Evolutionary conservation across 1,284 basidiomycete species (phyloP).

Genomic region (Microbotryum silenes-acaulis): DNA sequence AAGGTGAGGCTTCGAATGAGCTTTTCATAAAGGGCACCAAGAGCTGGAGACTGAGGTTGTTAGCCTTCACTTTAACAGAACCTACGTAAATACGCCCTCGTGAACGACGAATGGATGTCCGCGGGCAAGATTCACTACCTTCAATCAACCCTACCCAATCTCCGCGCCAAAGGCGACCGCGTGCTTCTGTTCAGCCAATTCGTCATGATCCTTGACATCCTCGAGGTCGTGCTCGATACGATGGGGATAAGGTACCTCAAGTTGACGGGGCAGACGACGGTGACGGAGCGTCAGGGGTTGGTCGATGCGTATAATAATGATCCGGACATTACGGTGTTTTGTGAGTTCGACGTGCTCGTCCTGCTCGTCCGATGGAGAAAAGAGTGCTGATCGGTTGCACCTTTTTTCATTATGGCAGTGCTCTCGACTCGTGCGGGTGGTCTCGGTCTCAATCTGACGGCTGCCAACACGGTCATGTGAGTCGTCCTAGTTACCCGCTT

Average conservation of each 20-base stretch:
- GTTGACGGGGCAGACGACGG: conserved; percentile 90
- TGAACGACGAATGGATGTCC: conserved; percentile 69
- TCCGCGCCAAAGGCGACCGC: conserved; percentile 64
- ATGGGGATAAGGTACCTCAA: conserved; percentile 70
- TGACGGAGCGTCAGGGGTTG: conserved; percentile 83
- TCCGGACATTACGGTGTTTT: conserved; percentile 78
- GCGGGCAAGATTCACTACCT: conserved; percentile 81
- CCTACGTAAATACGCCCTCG: conserved; percentile 66
- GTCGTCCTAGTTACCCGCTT: conserved; percentile 1
- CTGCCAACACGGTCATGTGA: conserved; percentile 77
- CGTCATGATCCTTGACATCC: conserved; percentile 87
- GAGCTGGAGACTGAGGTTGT: not conserved
- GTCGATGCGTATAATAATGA: conserved; percentile 98
- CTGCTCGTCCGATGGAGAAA: too few species aligned
- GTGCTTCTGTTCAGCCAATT: conserved; percentile 94
- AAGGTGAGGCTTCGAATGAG: conserved; percentile 51
- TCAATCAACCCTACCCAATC: conserved; percentile 61
- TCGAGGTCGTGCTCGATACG: conserved; percentile 74
- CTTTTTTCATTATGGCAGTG: conserved; percentile 40
- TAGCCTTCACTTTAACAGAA: conserved; percentile 49
- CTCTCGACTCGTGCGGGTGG: conserved; percentile 88
- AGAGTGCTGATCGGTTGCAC: not conserved
- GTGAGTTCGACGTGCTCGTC: conserved; percentile 11
- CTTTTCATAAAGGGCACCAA: conserved; percentile 3
- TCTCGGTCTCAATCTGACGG: conserved; percentile 48